Evolutionary conservation across 2,329 filamentous ascomycete genomes (phyloP), one percentile per base, ranked within the genome.

Genomic region (Aspergillus fijiensis): DNA sequence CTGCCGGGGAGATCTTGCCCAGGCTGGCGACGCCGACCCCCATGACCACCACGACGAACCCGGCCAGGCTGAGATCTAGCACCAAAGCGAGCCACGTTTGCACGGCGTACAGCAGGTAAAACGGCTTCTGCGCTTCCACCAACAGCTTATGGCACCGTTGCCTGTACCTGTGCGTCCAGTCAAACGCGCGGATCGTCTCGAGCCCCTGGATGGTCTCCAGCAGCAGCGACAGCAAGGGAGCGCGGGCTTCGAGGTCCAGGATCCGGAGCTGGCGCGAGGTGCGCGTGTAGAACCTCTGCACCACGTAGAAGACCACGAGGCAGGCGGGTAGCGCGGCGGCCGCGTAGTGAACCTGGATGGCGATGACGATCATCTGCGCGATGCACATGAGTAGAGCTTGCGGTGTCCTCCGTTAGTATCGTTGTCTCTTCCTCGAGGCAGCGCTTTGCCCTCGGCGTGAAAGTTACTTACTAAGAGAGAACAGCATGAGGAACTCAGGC

Each of bases 1-100:
- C 75, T 21, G 76, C 78, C 12, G 33, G 33, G 1, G 51, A 42
- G 16, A 29, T 51, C 16, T 23, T 45, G 9, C 14, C 29, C 14
- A 12, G 19, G 14, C 29, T 42, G 16, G 21, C 3, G 19, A 47
- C 51, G 9, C 33, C 45, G 5, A 54, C 23, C 1, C 14, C 12
- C 23, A 54, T 54, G 11, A 54, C 14, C 14, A 25, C 14, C 27
- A 54, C 23, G 1, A 25, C 51, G 4, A 54, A 11, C 0, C 27
- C 14, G 0, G 35, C 35, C 16, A 47, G 19, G 6, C 42, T 2
- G 21, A 33, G 45, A 39, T 54, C 51, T 11, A 54, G 23, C 5
- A 29, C 27, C 0, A 54, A 5, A 7, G 27, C 45, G 4, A 54
- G 51, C 51, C 35, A 54, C 21, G 23, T n/a, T 1, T 47, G 51